These are phyloP conservation scores for Thermothielavioides terrestris DNA, from an alignment of 495 filamentous ascomycete genomes.

Conservation along the genomic window DNA sequence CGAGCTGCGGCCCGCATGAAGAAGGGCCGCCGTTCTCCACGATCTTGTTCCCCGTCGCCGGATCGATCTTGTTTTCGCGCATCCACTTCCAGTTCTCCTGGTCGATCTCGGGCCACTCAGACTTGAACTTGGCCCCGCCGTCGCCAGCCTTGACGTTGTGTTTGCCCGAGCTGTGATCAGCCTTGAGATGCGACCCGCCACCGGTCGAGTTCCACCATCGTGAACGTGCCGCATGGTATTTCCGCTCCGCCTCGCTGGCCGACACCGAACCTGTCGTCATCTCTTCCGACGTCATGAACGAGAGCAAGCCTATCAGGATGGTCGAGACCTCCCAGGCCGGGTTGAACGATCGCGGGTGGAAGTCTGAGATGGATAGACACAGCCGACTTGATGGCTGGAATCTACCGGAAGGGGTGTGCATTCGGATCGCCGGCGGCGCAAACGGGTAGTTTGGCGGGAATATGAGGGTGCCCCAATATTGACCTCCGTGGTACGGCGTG, in stretches of 20 bases:
- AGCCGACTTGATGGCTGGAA: constrained; percentile 89
- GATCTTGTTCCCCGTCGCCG: constrained; percentile 57
- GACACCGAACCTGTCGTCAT: constrained; percentile 96
- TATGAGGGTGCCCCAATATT: constrained; percentile 96
- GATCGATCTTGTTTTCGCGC: constrained; percentile 70
- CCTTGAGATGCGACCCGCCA: constrained; percentile 63
- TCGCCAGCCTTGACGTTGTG: constrained; percentile 64
- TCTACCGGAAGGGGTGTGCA: constrained; percentile 94
- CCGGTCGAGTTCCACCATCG: constrained; percentile 97
- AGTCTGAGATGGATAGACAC: constrained; percentile 91
- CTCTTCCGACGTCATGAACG: constrained; percentile 97
- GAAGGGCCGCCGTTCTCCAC: constrained; percentile 35
- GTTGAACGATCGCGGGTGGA: constrained; percentile 96
- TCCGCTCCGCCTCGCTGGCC: constrained; percentile 68
- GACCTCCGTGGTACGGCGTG: constrained; percentile 88
- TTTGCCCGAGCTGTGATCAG: constrained; percentile 31
- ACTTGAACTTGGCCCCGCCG: constrained; percentile 79
- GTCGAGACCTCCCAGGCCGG: constrained; percentile 98
- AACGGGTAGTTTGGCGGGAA: constrained; percentile 97
- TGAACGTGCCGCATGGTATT: constrained; percentile 65
- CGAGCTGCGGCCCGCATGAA: constrained; percentile 58
- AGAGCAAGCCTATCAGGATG: constrained; percentile 86
- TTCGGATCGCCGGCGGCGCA: constrained; percentile 92
- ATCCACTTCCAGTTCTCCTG: constrained; percentile 93
- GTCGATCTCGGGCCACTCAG: constrained; percentile 87